These are phyloP conservation scores for Hondaea fermentalgiana DNA, from an alignment of 108 stramenopile species.

Conservation along the genomic window DNA sequence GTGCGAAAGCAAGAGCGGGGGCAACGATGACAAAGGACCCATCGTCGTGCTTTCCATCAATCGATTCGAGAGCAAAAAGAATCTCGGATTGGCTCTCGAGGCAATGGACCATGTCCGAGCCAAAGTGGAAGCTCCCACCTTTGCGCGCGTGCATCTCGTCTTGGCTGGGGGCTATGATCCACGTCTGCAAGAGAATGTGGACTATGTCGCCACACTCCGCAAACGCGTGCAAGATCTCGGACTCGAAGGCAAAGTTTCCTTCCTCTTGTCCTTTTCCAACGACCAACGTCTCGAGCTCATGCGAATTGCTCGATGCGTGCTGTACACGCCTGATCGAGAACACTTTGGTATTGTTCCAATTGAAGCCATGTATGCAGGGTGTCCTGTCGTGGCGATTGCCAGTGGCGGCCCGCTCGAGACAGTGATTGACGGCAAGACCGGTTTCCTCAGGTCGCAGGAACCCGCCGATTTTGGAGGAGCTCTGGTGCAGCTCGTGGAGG, in stretches of 20 bases:
- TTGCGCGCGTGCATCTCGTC: conserved; percentile 37
- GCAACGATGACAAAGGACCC: conserved; percentile 16
- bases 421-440: conserved; percentile 69
- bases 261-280: conserved; percentile 67
- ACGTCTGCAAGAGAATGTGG: conserved; percentile 81
- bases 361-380: conserved; percentile 85
- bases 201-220: conserved; percentile 69
- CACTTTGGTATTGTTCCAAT: conserved; percentile 99
- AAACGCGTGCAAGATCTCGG: conserved; percentile 39
- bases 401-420: conserved; percentile 89
- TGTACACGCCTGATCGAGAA: conserved; percentile 89
- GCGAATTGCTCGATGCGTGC: conserved; percentile 56
- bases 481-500: background rate
- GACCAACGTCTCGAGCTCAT: conserved; percentile 61
- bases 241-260: conserved; percentile 40
- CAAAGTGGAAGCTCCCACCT: background rate
- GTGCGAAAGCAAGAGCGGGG: background rate
- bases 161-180: conserved; percentile 94
- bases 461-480: background rate
- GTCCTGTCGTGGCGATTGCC: conserved; percentile 70
- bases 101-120: conserved; percentile 11
- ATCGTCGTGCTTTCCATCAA: conserved; percentile 73
- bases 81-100: conserved; percentile 58
- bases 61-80: conserved; percentile 96
- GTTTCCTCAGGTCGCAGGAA: conserved; percentile 51